Evolutionary conservation across 176 grass and related monocot species (phyloP).

Genomic region (Guadua angustifolia): DNA sequence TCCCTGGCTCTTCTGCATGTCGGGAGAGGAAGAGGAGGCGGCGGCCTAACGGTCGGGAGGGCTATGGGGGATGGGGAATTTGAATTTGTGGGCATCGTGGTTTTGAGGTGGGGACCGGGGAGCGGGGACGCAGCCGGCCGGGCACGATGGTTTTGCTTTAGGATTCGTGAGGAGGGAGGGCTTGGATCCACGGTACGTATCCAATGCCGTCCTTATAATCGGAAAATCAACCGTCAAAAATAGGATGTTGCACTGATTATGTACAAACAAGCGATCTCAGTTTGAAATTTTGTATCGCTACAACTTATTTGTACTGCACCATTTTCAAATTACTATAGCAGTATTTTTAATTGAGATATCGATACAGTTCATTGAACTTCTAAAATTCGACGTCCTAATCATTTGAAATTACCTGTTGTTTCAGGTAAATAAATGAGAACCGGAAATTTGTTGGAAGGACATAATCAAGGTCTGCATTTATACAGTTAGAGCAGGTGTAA

Average conservation of each 20-base stretch:
- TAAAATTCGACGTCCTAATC: not conserved
- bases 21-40: not conserved
- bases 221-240: not conserved
- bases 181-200: constrained; percentile 2
- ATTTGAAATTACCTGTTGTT: not conserved
- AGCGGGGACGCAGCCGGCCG: not conserved
- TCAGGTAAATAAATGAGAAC: not conserved
- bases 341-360: not conserved
- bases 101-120: not conserved
- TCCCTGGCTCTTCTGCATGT: constrained; percentile 58
- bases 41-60: constrained; percentile 51
- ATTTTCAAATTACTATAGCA: not conserved
- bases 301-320: not conserved
- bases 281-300: not conserved
- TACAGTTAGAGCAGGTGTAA: not conserved
- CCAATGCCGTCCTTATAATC: not conserved
- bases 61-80: not conserved
- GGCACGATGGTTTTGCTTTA: not conserved
- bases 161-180: not conserved
- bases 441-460: constrained; percentile 18
- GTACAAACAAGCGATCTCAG: not conserved
- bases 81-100: not conserved
- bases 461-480: constrained; percentile 26
- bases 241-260: not conserved
- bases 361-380: not conserved